Evolutionary conservation across 768 basidiomycete genomes (phyloP), one percentile per base, ranked within the genome.

Genomic region (Pulveroboletus sp.): DNA sequence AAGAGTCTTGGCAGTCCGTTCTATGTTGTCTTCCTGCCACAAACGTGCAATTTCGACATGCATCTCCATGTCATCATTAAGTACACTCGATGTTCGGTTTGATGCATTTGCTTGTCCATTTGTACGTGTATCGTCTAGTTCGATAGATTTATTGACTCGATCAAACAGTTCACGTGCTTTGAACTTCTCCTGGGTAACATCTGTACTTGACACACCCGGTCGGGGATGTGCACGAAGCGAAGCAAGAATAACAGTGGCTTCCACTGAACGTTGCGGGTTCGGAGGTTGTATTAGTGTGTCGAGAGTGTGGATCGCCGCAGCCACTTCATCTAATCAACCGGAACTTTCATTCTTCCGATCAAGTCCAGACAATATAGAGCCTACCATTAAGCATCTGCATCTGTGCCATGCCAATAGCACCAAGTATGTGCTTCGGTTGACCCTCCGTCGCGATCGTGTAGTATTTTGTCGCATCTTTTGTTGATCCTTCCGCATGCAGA

Each of bases 241-340:
- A 4, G 93, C 95, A 36, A 96, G 83, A 70, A 94, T 85, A 14
- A 87, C 86, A 8, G 82, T 85, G 3, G 93, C 93, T 72, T 97
- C 94, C 5, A 88, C 67, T 1, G 85, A 87, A 27, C 80, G 75
- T 47, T 80, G 83, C 10, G 77, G 69, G 50, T 81, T 82, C 0
- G 83, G 81, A 7, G 79, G 72, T 55, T 88, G 83, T 26, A 91
- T 70, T 32, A 93, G 73, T 1, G 79, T 84, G 57, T 94, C 91
- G 9, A 91, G 78, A 0, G 86, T 86, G 61, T 92, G 87, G 40
- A 93, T 89, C 11, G 93, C 92, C 28, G 85, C 87, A 2, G 89
- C 80, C 59, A 82, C 79, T 64, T 94, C 89, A 56, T 88, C 90
- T 91, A 56, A 14, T 21, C n/a, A 28, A 44, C 17, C 42, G 18